Percentiles rank a stretch among this genome's conserved stretches.
phyloP scores from a whole-genome alignment of 257 asterid genomes.

The Salvia hispanica region DNA sequence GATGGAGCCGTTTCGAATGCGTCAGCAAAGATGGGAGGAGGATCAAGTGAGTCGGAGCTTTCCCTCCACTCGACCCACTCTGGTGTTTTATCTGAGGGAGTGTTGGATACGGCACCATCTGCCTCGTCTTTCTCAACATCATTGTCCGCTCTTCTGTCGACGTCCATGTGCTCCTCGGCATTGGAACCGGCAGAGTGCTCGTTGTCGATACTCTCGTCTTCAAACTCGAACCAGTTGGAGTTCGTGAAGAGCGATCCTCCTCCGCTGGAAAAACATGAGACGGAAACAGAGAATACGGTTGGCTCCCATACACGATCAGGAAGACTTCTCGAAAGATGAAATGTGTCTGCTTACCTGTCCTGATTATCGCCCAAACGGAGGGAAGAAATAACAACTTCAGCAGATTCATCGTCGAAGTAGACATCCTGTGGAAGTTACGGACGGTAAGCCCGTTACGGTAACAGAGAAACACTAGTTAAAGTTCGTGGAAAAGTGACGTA shows the following conservation, averaged over 20 bases:
- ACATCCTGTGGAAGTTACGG: constrained; percentile 50
- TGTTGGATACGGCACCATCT: constrained; percentile 44
- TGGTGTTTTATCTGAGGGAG: constrained; percentile 42
- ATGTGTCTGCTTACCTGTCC: constrained; percentile 41
- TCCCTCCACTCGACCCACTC: constrained; percentile 76
- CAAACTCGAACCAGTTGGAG: constrained; percentile 88
- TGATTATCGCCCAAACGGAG: constrained; percentile 54
- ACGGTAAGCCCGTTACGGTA: constrained; percentile 18
- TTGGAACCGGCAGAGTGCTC: constrained; percentile 45
- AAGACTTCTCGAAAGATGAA: neutral
- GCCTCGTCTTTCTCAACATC: constrained; percentile 43
- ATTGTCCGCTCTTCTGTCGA: constrained; percentile 31
- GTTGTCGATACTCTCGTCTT: constrained; percentile 49
- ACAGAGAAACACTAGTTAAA: neutral
- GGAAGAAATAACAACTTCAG: constrained; percentile 62
- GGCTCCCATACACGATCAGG: neutral
- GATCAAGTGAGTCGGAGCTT: constrained; percentile 42
- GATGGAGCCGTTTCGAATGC: constrained; percentile 32
- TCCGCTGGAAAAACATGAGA: neutral
- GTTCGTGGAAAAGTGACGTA: neutral
- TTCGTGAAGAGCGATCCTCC: constrained; percentile 70
- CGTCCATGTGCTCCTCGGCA: constrained; percentile 38
- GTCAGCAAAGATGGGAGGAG: constrained; percentile 36
- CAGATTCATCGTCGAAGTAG: constrained; percentile 59
- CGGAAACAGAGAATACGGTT: neutral